Evolutionary conservation across 371 early-diverging fungal species (phyloP).

Genomic region (Rhizopus arrhizus): DNA sequence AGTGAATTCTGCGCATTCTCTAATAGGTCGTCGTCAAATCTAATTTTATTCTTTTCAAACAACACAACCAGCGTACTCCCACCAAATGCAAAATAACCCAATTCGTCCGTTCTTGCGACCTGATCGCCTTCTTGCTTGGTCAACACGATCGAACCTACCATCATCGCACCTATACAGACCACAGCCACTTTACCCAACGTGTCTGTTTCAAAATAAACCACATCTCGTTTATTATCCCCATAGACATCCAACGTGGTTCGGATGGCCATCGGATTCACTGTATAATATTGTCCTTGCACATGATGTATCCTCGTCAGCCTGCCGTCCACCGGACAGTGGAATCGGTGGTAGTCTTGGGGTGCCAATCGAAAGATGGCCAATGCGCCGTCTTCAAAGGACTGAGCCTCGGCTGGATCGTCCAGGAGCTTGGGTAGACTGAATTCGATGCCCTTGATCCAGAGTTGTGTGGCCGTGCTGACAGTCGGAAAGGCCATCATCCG

Average conservation of each 20-base stretch:
- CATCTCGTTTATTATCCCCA: slow-evolving; percentile 79
- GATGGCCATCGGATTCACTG: slow-evolving; percentile 90
- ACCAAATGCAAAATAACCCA: slow-evolving; percentile 83
- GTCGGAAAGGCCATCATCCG: slow-evolving; percentile 75
- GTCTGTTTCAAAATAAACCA: slow-evolving; percentile 70
- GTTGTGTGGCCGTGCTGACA: slow-evolving; percentile 65
- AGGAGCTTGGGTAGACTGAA: slow-evolving; percentile 70
- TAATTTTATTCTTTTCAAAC: slow-evolving; percentile 64
- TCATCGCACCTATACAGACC: slow-evolving; percentile 84
- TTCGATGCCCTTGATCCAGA: slow-evolving; percentile 88
- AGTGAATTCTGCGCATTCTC: slow-evolving; percentile 56
- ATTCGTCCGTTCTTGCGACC: slow-evolving; percentile 74
- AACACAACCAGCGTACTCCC: slow-evolving; percentile 79
- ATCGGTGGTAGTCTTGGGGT: slow-evolving; percentile 90
- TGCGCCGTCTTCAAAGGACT: slow-evolving; percentile 65
- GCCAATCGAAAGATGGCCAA: slow-evolving; percentile 82
- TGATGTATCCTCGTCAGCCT: slow-evolving; percentile 55
- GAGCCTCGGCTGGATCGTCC: slow-evolving; percentile 56
- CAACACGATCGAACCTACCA: slow-evolving; percentile 84
- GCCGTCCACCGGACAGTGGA: slow-evolving; percentile 84
- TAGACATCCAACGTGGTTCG: slow-evolving; percentile 78
- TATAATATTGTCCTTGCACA: slow-evolving; percentile 78
- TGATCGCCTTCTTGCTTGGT: slow-evolving; percentile 58
- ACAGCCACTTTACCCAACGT: slow-evolving; percentile 77
- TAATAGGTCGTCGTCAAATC: slow-evolving; percentile 72